Evolutionary conservation across 2,329 filamentous ascomycete species (phyloP), one percentile per base, ranked within the genome.

Genomic region (Tolypocladium guangdongense): DNA sequence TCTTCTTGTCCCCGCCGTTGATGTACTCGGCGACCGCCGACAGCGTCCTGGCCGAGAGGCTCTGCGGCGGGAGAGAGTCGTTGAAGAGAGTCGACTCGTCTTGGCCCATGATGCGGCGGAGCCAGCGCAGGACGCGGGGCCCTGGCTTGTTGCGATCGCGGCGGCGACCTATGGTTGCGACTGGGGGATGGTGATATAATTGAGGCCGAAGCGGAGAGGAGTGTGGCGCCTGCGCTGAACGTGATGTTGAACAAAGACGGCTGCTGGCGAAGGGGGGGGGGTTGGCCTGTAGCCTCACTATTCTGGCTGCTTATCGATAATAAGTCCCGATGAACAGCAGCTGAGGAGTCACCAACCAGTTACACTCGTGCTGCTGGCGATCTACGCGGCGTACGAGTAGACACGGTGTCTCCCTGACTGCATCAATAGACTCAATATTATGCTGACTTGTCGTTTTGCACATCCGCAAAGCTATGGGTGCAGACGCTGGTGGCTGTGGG

Each of bases 21-120:
- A 99, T 91, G 62, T 88, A 86, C 32, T 87, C 79, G n/a, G 90
- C 91, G 39, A 97, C 75, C 4, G 82, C 87, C 20, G 85, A 76
- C 16, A 97, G 69, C 32, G 79, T 86, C 53, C 90, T 83, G 35
- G 79, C 80, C 43, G 78, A 72, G 16, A 97, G 77, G 0, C 83
- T 88, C 52, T 75, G 65, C 1, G 92, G 82, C 38, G 74, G 71
- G 51, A 80, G 81, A 57, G 78, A 77, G 57, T 87, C 82, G 63
- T 85, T 80, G 8, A 64, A 55, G 58, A 91, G 73, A 35, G 73
- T 76, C 27, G 88, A 95, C 59, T 84, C 78, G 66, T 95, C 89
- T 68, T 96, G 90, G 55, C 91, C 91, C 92, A 96, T 96, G 53
- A 74, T 88, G 62, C 54, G 66, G 66, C 60, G 63, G 60, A 35